A percentile compares a stretch with the other conserved stretches of the same genome.
phyloP scores from a whole-genome alignment of 495 filamentous ascomycete species.

The Niebla homalea region DNA sequence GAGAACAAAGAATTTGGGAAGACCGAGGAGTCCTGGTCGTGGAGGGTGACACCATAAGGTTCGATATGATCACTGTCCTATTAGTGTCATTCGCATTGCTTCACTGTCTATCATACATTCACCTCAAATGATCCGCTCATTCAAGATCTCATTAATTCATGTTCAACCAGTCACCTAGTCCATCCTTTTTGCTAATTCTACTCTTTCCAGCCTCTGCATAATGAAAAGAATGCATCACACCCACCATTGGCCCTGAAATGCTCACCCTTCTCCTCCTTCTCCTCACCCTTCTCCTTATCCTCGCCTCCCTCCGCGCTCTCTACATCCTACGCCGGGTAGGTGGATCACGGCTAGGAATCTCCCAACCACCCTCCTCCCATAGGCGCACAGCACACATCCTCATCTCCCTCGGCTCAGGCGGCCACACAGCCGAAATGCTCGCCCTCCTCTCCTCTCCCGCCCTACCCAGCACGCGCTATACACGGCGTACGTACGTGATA shows the following conservation, averaged over 20 bases:
- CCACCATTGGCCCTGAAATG: not conserved
- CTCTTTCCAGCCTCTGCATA: too few relatives aligned
- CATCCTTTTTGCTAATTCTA: too few relatives aligned
- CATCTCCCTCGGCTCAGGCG: constrained; percentile 79
- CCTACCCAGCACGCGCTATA: constrained; percentile 36
- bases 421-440: constrained; percentile 91
- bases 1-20: too few relatives aligned
- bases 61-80: too few relatives aligned
- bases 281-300: not conserved
- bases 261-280: not conserved
- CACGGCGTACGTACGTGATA: constrained; percentile 70
- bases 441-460: constrained; percentile 48
- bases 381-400: constrained; percentile 47
- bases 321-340: constrained; percentile 30
- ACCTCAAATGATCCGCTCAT: too few relatives aligned
- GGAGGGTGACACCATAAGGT: too few relatives aligned
- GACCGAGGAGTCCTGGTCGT: too few relatives aligned
- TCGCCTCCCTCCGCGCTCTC: constrained; percentile 34
- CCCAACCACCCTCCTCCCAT: constrained; percentile 11
- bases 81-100: too few relatives aligned
- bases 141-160: too few relatives aligned
- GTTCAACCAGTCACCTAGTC: too few relatives aligned
- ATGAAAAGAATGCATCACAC: too few relatives aligned
- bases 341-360: constrained; percentile 1
- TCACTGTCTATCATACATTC: too few relatives aligned